A percentile compares a stretch with the other conserved stretches of the same genome.
Evolutionary conservation across 768 basidiomycete species (phyloP).

Genomic region (Psilocybe tampanensis): DNA sequence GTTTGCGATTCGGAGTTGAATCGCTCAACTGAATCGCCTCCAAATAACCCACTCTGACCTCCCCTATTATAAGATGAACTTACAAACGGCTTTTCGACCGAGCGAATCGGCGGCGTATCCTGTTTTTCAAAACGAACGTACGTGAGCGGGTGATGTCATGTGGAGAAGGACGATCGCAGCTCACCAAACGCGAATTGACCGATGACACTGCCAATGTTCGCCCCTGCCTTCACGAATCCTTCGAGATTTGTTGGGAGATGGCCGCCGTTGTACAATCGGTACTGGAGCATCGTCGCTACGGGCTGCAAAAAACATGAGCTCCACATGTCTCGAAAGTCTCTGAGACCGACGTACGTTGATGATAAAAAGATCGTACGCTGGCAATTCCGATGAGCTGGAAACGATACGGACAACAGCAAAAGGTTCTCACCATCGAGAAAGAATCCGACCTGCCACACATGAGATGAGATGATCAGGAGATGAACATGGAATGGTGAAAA

Average conservation of each 20-base stretch:
- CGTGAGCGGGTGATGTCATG: not conserved
- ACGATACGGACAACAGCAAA: not conserved
- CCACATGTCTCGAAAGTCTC: not conserved
- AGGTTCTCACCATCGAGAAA: slow-evolving; percentile 18
- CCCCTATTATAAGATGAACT: too few species aligned
- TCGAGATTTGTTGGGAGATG: slow-evolving; percentile 48
- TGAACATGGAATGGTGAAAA: not conserved
- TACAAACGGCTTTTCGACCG: slow-evolving; percentile 71
- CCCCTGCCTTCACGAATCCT: slow-evolving; percentile 59
- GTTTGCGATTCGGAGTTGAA: too few species aligned
- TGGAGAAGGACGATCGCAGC: not conserved
- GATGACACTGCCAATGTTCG: slow-evolving; percentile 64
- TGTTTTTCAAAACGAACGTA: not conserved
- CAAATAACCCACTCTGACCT: too few species aligned
- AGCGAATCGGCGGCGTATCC: slow-evolving; percentile 68
- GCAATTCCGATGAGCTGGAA: not conserved
- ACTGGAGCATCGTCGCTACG: slow-evolving; percentile 25
- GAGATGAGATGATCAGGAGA: not conserved
- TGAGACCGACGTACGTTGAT: slow-evolving; percentile 21
- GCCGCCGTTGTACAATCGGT: slow-evolving; percentile 47
- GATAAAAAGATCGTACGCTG: slow-evolving; percentile 27
- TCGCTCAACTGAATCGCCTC: too few species aligned
- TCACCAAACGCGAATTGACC: slow-evolving; percentile 58
- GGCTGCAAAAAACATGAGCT: slow-evolving; percentile 13
- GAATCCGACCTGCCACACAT: slow-evolving; percentile 17